phyloP scores from a whole-genome alignment of 1,284 basidiomycete genomes.

The Neolentinus lepideus region DNA sequence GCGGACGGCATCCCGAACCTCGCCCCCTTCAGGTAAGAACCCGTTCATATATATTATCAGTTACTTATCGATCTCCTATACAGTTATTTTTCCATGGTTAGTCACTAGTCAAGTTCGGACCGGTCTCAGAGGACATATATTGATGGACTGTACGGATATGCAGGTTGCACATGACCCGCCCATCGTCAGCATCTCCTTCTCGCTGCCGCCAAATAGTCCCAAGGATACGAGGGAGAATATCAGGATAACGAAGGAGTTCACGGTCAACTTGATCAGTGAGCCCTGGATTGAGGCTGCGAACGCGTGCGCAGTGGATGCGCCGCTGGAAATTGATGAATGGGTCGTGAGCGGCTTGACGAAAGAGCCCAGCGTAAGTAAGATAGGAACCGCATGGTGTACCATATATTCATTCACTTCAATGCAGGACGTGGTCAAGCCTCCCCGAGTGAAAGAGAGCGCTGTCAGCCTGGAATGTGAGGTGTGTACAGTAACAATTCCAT shows the following conservation, averaged over 20 bases:
- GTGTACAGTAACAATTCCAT: conserved; percentile 42
- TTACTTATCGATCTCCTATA: conserved; percentile 7
- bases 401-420: neutral
- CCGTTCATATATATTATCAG: conserved; percentile 1
- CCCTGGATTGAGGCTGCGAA: conserved; percentile 71
- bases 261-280: conserved; percentile 73
- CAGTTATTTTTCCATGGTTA: conserved; percentile 55
- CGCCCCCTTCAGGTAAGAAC: conserved; percentile 50
- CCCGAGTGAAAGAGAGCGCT: conserved; percentile 65
- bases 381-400: neutral
- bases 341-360: conserved; percentile 63
- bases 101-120: conserved; percentile 7
- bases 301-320: conserved; percentile 58
- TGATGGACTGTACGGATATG: conserved; percentile 8
- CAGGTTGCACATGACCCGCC: conserved; percentile 61
- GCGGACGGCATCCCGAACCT: conserved; percentile 54
- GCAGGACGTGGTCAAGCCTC: conserved; percentile 41
- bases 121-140: conserved; percentile 5
- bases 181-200: conserved; percentile 55
- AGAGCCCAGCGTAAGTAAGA: conserved; percentile 44
- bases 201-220: conserved; percentile 30
- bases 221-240: conserved; percentile 72
- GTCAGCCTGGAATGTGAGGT: conserved; percentile 71
- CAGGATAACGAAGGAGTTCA: conserved; percentile 60
- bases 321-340: conserved; percentile 66